These are phyloP conservation scores for Stephania cephalantha DNA, from an alignment of 164 flowering plant species.

Conservation along the genomic window DNA sequence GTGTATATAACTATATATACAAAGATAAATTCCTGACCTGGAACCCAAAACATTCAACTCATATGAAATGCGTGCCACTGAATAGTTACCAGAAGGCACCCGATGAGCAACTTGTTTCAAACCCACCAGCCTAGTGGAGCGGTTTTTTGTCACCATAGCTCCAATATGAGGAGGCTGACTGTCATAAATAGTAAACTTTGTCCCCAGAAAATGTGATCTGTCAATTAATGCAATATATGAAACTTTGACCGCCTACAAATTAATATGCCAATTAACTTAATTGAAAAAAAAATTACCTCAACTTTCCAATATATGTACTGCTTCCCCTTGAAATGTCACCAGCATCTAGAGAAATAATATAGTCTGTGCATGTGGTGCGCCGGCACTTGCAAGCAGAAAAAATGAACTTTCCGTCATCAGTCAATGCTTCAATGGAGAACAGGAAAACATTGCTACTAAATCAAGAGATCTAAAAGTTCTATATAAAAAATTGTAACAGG, in stretches of 20 bases:
- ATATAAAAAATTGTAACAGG: neutral
- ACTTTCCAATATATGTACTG: constrained; percentile 56
- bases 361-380: constrained; percentile 61
- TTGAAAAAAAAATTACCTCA: constrained; percentile 43
- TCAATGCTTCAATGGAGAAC: constrained; percentile 37
- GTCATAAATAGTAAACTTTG: too few relatives aligned
- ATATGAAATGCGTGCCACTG: constrained; percentile 32
- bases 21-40: constrained; percentile 35
- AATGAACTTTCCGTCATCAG: constrained; percentile 71
- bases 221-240: constrained; percentile 3
- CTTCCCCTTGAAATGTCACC: constrained; percentile 20
- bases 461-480: neutral
- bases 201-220: constrained; percentile 28
- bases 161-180: too few relatives aligned
- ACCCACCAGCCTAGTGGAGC: too few relatives aligned
- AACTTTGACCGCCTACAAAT: constrained; percentile 9
- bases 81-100: too few relatives aligned
- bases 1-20: neutral
- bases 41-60: constrained; percentile 71
- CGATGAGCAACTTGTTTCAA: too few relatives aligned
- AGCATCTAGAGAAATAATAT: constrained; percentile 49
- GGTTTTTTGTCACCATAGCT: too few relatives aligned
- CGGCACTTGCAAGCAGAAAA: constrained; percentile 65
- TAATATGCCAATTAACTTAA: neutral
- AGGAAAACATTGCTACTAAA: neutral